Conservation (phyloP, 2,329 filamentous ascomycete genomes). For the Ophiocordyceps camponoti-rufipedis region DNA sequence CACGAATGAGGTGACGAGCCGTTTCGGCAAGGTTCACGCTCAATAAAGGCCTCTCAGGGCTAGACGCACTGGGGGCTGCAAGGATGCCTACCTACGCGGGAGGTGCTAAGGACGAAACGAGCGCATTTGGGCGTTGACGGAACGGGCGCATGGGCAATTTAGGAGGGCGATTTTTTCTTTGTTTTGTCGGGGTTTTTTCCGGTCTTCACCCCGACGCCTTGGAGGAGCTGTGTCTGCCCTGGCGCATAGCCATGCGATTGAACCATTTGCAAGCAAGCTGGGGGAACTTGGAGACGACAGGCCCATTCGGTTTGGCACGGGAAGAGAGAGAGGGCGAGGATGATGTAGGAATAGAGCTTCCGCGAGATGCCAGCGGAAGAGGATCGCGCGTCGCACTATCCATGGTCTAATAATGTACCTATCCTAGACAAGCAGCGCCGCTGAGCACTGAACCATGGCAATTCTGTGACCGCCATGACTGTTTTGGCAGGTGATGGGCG, state of each 20-base stretch:
- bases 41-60: constrained; percentile 1
- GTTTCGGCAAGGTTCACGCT: constrained; percentile 21
- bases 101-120: constrained; percentile 1
- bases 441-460: constrained; percentile 5
- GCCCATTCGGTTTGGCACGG: constrained; percentile 11
- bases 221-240: constrained; percentile 6
- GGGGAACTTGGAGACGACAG: constrained; percentile 3
- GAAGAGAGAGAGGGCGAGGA: constrained; percentile 6
- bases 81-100: neutral
- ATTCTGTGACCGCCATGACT: neutral
- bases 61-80: neutral
- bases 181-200: constrained; percentile 3
- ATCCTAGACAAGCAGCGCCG: constrained; percentile 22
- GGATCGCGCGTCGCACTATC: constrained; percentile 16
- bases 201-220: constrained; percentile 6
- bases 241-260: constrained; percentile 3
- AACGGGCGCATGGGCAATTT: constrained; percentile 13
- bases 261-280: neutral
- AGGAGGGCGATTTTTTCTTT: constrained; percentile 6
- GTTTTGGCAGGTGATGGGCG: neutral
- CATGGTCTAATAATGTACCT: constrained; percentile 16
- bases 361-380: constrained; percentile 17
- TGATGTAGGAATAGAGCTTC: constrained; percentile 19
- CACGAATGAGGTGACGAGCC: constrained; percentile 27
- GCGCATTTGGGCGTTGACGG: constrained; percentile 8